These are phyloP conservation scores for Aspergillus novofumigatus DNA, from an alignment of 2,329 filamentous ascomycete genomes.

Conservation along the genomic window DNA sequence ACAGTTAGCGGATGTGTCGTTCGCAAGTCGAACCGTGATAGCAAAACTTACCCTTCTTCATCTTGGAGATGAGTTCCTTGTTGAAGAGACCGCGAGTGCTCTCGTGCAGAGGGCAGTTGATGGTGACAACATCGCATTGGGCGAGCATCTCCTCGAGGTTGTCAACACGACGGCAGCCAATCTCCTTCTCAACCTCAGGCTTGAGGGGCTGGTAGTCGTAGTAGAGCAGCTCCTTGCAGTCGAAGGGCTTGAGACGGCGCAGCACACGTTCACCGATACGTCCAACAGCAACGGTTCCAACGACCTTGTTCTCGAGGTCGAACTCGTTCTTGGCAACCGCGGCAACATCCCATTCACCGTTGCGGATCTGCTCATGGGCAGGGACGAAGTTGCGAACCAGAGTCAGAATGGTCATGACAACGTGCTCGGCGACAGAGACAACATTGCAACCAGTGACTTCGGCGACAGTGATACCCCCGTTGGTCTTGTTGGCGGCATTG, in stretches of 20 bases:
- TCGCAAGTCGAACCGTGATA: neutral
- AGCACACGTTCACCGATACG: conserved; percentile 98
- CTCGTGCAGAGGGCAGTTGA: conserved; percentile 99
- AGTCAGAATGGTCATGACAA: conserved; percentile 96
- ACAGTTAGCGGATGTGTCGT: conserved; percentile 7
- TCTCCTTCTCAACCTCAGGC: conserved; percentile 85
- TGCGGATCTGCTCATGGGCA: conserved; percentile 86
- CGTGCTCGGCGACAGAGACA: conserved; percentile 97
- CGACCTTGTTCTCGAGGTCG: conserved; percentile 94
- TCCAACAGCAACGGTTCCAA: conserved; percentile 94
- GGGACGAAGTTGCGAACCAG: conserved; percentile 98
- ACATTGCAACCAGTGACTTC: conserved; percentile 99
- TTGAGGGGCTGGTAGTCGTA: conserved; percentile 96
- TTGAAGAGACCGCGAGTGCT: conserved; percentile 96
- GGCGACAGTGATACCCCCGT: conserved; percentile 92
- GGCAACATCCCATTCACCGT: conserved; percentile 92
- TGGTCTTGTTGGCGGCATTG: conserved; percentile 95
- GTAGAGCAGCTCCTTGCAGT: conserved; percentile 99
- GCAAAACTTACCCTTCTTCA: conserved; percentile 75
- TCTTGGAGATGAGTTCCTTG: conserved; percentile 97
- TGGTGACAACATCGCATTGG: conserved; percentile 96
- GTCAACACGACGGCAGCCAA: conserved; percentile 86
- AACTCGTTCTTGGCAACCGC: conserved; percentile 97
- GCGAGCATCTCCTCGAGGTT: conserved; percentile 87
- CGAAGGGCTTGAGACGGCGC: conserved; percentile 90